Evolutionary conservation across 2,329 filamentous ascomycete species (phyloP), one percentile per base, ranked within the genome.

Genomic region (Verticillium nubilum): DNA sequence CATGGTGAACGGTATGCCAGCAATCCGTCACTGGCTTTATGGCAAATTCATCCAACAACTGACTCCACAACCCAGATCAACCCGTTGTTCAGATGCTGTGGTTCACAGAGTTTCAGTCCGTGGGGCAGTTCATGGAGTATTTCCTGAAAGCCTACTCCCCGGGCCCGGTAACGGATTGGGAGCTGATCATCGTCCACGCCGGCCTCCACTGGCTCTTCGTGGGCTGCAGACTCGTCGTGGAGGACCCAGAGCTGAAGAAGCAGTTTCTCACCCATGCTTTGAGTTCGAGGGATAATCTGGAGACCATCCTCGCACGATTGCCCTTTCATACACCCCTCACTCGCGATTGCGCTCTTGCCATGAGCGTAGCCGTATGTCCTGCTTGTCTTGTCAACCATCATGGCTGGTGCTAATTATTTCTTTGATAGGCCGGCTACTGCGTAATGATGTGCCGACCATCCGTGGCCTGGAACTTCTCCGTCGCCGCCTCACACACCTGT

Each of bases 391-490:
- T 37, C 33, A 3, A 31, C 58, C 9, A 60, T 55, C 1, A 6
- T 19, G n/a, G n/a, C n/a, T n/a, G n/a, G n/a, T n/a, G n/a, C n/a
- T n/a, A n/a, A n/a, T n/a, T n/a, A n/a, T n/a, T n/a, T n/a, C n/a
- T n/a, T n/a, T 52, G 2, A 0, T 25, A 65, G 62, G 59, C 52
- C 17, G 25, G 59, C 29, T 67, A 68, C 47, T 66, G 61, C 3
- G 27, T 68, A 4, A 57, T 67, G 17, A 62, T 50, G 47, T 61
- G 61, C 53, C 66, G 66, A 37, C 59, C 60, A 0, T 66, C 61
- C 1, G 61, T 61, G 0, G 65, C 65, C 2, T 69, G 67, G 67
- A 63, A 56, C 15, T 66, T 67, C 25, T 63, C 66, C n/a, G 56
- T 54, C 37, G 56, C 60, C 9, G 67, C 67, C 0, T 64, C 65